Evolutionary conservation across 2,329 filamentous ascomycete genomes (phyloP).

Genomic region (Ceratocystis colombiana): DNA sequence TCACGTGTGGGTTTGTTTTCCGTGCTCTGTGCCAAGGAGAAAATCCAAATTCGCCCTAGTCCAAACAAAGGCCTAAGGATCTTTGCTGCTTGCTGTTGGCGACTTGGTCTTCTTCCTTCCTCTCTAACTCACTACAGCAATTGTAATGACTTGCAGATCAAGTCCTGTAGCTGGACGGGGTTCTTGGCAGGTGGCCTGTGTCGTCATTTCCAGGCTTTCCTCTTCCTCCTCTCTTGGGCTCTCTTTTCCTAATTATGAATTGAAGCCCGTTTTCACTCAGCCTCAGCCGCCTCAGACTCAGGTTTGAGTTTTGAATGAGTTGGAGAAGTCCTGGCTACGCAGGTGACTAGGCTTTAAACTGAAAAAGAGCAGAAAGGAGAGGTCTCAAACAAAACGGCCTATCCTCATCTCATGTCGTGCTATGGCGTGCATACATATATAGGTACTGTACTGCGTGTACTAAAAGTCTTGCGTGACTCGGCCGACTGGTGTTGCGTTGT

Average conservation of each 20-base stretch:
- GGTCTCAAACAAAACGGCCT: too few species aligned
- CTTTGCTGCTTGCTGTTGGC: neutral
- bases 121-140: neutral
- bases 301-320: neutral
- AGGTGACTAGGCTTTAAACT: too few species aligned
- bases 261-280: neutral
- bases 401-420: too few species aligned
- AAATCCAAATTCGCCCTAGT: neutral
- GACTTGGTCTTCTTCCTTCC: neutral
- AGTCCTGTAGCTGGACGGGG: neutral
- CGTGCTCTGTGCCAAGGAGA: neutral
- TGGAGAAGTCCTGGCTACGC: too few species aligned
- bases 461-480: too few species aligned
- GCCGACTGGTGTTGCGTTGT: too few species aligned
- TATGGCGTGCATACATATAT: too few species aligned
- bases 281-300: neutral
- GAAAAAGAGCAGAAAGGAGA: too few species aligned
- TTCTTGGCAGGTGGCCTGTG: neutral
- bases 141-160: conserved; percentile 10
- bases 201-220: neutral
- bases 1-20: too few species aligned
- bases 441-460: too few species aligned
- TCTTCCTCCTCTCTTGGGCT: neutral
- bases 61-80: neutral
- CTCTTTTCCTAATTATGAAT: neutral